Evolutionary conservation across 352 stramenopile genomes (phyloP).

Genomic region (Globisporangium parvum): DNA sequence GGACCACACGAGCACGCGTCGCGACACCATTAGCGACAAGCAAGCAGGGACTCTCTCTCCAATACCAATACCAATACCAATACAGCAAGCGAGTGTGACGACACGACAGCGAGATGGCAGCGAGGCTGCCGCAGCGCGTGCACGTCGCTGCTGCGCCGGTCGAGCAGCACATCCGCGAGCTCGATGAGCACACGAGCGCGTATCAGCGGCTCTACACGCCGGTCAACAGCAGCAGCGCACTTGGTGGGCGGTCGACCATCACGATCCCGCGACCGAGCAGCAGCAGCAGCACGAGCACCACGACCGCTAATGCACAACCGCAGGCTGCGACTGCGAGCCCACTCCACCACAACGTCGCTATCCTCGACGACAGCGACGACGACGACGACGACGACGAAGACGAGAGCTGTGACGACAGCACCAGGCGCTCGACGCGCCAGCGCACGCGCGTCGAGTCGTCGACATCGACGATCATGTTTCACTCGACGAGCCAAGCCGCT

Average conservation of each 20-base stretch:
- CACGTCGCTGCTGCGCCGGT: constrained; percentile 13
- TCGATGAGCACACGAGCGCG: constrained; percentile 8
- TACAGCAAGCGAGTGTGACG: too few relatives aligned
- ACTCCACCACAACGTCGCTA: constrained; percentile 5
- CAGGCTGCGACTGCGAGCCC: not conserved
- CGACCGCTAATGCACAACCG: not conserved
- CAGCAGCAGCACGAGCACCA: not conserved
- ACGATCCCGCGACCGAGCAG: too few relatives aligned
- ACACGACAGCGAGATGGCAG: not conserved
- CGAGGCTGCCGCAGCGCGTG: constrained; percentile 9
- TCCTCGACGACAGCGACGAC: constrained; percentile 7
- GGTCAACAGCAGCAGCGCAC: constrained; percentile 5
- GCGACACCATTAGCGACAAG: too few relatives aligned
- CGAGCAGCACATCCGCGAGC: constrained; percentile 21
- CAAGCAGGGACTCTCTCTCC: too few relatives aligned
- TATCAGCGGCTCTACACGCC: constrained; percentile 10
- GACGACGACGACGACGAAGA: constrained; percentile 10
- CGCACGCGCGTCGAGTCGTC: constrained; percentile 6
- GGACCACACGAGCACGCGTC: too few relatives aligned
- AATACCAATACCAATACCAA: too few relatives aligned
- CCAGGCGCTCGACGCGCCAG: not conserved
- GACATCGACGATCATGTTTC: constrained; percentile 8
- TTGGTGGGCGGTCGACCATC: too few relatives aligned
- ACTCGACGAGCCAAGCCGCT: constrained; percentile 4
- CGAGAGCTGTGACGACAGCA: constrained; percentile 4